Conservation (phyloP, 495 filamentous ascomycete genomes). For the Aspergillus olivimuriae region DNA sequence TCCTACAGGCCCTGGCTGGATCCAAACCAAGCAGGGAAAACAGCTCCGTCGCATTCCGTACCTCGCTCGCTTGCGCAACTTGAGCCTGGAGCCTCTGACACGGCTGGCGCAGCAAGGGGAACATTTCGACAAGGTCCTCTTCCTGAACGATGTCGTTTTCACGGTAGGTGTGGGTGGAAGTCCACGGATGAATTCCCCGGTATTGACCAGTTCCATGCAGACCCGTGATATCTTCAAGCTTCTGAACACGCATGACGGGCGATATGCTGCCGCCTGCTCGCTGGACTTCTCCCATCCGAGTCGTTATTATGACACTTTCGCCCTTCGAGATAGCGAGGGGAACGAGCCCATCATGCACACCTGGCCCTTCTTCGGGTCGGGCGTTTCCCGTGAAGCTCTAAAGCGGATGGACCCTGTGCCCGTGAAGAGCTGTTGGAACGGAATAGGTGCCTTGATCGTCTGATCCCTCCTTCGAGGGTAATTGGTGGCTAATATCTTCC, state of each 20-base stretch:
- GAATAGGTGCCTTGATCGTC: slow-evolving; percentile 42
- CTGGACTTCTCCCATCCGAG: slow-evolving; percentile 67
- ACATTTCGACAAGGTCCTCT: slow-evolving; percentile 60
- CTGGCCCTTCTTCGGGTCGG: slow-evolving; percentile 70
- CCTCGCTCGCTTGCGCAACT: slow-evolving; percentile 55
- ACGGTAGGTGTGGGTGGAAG: slow-evolving; percentile 40
- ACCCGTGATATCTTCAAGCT: slow-evolving; percentile 58
- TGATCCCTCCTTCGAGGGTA: neutral
- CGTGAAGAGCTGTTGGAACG: slow-evolving; percentile 77
- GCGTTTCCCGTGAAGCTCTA: slow-evolving; percentile 50
- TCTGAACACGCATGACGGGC: slow-evolving; percentile 59
- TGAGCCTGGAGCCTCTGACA: slow-evolving; percentile 37
- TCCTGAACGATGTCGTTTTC: slow-evolving; percentile 71
- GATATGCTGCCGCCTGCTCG: slow-evolving; percentile 73
- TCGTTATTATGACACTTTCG: slow-evolving; percentile 76
- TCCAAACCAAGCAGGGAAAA: slow-evolving; percentile 22
- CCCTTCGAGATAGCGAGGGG: slow-evolving; percentile 63
- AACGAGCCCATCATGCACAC: slow-evolving; percentile 52
- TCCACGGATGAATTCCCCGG: neutral
- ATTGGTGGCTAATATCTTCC: too few species aligned
- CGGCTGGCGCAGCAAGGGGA: slow-evolving; percentile 35
- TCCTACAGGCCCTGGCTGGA: slow-evolving; percentile 14
- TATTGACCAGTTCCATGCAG: neutral
- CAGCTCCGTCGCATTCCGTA: slow-evolving; percentile 64
- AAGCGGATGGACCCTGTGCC: slow-evolving; percentile 49